phyloP scores from a whole-genome alignment of 2,329 filamentous ascomycete genomes.

The Fusarium phyllophilum region DNA sequence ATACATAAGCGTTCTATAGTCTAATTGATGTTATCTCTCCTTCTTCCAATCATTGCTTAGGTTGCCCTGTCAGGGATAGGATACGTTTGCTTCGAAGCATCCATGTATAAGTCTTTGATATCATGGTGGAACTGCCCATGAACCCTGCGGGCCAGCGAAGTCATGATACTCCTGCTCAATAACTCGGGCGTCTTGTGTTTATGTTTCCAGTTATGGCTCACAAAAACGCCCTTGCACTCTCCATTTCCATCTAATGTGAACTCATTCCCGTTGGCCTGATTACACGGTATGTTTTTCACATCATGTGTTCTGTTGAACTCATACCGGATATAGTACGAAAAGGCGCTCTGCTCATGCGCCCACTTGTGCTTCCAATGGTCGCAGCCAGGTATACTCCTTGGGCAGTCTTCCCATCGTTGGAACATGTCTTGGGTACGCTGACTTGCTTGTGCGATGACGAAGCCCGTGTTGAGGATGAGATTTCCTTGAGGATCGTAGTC shows the following conservation, averaged over 20 bases:
- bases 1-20: fast-evolving
- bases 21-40: fast-evolving
- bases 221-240: constrained; percentile 12
- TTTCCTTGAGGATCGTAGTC: constrained; percentile 49
- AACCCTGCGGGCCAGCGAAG: constrained; percentile 3
- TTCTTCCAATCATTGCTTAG: neutral
- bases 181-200: constrained; percentile 15
- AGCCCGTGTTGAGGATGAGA: constrained; percentile 40
- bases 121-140: constrained; percentile 15
- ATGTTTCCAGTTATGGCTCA: constrained; percentile 11
- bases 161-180: constrained; percentile 22
- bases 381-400: constrained; percentile 5
- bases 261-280: constrained; percentile 11
- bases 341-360: constrained; percentile 10
- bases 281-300: constrained; percentile 6
- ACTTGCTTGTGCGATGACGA: constrained; percentile 36
- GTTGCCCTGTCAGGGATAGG: neutral
- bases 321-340: constrained; percentile 18
- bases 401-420: constrained; percentile 21
- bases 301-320: constrained; percentile 13
- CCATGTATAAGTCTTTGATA: neutral
- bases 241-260: neutral
- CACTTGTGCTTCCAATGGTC: constrained; percentile 8
- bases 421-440: constrained; percentile 39
- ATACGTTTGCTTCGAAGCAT: neutral